Evolutionary conservation across 1,139 yeast species (phyloP), one percentile per base, ranked within the genome.

Genomic region (Magnusiomyces paraingens): DNA sequence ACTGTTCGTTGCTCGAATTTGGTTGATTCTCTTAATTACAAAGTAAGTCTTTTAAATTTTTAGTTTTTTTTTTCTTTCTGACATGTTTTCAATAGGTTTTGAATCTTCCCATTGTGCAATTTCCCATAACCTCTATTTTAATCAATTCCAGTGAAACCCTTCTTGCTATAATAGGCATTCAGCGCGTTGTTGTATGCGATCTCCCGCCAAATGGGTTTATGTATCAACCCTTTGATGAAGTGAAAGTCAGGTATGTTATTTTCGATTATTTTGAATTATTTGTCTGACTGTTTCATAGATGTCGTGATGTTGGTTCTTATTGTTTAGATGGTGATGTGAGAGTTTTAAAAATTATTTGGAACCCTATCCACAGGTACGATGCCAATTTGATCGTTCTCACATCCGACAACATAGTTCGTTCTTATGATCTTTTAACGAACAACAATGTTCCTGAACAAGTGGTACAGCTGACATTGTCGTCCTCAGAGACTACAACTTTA

Each of bases 61-160:
- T 18, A 26, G 46, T 55, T 15, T 50, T 56, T 4, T 52, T 67
- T n/a, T n/a, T 20, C 2, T 20, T n/a, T n/a, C 29, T 18, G 29
- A n/a, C 15, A 20, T 8, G 14, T 6, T 43, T 43, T 10, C 21
- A 20, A 22, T 47, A 47, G 50, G 12, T 20, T 36, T 36, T 47
- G 17, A 39, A 47, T 18, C 64, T 65, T 43, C 58, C 64, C n/a
- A 59, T 61, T 32, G 60, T 64, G 5, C 71, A 70, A n/a, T 67
- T 73, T 52, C 54, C 52, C 18, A 62, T 68, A 35, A 50, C 51
- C n/a, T 58, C 64, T 21, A 56, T 68, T 36, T 62, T 64, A 32
- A 58, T 77, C 55, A 76, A 77, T 61, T 59, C 64, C 1, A 62
- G 72, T 1, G 81, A 77, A 2, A 68, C 73, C 1, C 65, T 76